Evolutionary conservation across 495 filamentous ascomycete species (phyloP).

Genomic region (Aspergillus hancockii): DNA sequence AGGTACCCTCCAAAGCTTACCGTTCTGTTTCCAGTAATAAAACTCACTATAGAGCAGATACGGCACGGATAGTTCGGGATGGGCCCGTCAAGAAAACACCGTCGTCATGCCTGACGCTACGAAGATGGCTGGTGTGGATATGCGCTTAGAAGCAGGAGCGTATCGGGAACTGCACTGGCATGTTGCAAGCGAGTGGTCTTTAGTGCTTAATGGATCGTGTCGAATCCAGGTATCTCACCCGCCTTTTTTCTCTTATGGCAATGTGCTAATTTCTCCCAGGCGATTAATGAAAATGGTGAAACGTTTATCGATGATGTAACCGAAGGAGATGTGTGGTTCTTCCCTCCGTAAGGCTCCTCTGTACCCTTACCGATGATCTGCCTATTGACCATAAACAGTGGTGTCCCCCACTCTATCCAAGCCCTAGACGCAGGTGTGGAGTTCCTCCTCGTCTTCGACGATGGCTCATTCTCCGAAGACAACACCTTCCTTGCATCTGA

Average conservation of each 20-base stretch:
- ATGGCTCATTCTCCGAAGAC: conserved; percentile 68
- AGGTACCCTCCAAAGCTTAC: conserved; percentile 28
- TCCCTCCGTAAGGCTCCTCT: conserved; percentile 45
- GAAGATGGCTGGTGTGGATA: conserved; percentile 75
- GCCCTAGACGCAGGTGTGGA: conserved; percentile 64
- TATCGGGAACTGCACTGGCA: conserved; percentile 79
- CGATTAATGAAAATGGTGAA: conserved; percentile 62
- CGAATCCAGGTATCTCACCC: conserved; percentile 42
- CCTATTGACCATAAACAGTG: conserved; percentile 29
- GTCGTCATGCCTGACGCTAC: conserved; percentile 63
- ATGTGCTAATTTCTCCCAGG: conserved; percentile 34
- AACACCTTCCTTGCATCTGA: conserved; percentile 69
- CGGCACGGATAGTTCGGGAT: conserved; percentile 60
- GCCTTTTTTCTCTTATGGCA: neutral
- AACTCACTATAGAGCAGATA: conserved; percentile 31
- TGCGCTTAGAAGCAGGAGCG: conserved; percentile 66
- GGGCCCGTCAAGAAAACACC: conserved; percentile 68
- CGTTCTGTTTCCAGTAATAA: neutral
- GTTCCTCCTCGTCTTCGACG: conserved; percentile 71
- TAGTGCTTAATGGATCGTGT: conserved; percentile 65
- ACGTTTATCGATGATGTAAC: conserved; percentile 67
- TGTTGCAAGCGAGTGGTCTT: conserved; percentile 65
- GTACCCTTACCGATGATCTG: neutral
- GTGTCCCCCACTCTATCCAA: conserved; percentile 69
- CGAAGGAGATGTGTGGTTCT: conserved; percentile 72